phyloP scores from a whole-genome alignment of 2,329 filamentous ascomycete species.

The Aciculosporium take region DNA sequence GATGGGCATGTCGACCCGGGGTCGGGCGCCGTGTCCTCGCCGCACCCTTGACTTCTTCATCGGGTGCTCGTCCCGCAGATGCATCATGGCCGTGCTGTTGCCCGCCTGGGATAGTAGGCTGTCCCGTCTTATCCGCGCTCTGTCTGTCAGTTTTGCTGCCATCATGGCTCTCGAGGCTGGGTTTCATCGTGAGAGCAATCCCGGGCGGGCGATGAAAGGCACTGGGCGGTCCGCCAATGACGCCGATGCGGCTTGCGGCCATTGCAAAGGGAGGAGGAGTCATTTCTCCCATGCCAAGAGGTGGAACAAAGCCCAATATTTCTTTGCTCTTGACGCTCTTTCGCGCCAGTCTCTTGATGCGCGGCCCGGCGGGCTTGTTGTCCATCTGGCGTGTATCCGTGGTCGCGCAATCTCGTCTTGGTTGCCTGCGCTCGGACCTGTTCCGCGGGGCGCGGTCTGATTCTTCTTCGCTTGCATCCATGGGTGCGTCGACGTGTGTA shows the following conservation, averaged over 20 bases:
- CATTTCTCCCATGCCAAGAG: conserved; percentile 7
- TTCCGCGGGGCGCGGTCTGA: not conserved
- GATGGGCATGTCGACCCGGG: not conserved
- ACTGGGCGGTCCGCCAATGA: conserved; percentile 1
- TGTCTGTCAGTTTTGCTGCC: not conserved
- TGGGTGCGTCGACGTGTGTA: not conserved
- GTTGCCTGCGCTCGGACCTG: not conserved
- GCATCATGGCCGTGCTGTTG: not conserved
- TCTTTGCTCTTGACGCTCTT: conserved; percentile 33
- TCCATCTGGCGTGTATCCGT: not conserved
- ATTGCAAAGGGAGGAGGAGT: conserved; percentile 10
- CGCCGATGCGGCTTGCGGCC: conserved; percentile 6
- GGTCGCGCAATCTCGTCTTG: not conserved
- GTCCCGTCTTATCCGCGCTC: not conserved
- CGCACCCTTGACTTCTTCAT: not conserved
- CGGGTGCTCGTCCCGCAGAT: not conserved
- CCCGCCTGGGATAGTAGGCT: not conserved
- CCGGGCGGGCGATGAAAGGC: conserved; percentile 1
- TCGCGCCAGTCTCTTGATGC: conserved; percentile 24
- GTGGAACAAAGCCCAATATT: conserved; percentile 26
- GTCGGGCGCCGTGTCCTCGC: not conserved
- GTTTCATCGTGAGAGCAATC: not conserved
- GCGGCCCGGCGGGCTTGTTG: conserved; percentile 15
- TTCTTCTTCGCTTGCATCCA: not conserved
- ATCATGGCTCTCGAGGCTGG: not conserved